These are phyloP conservation scores for Xylariaceae sp. DNA, from an alignment of 2,329 filamentous ascomycete genomes.

Conservation along the genomic window DNA sequence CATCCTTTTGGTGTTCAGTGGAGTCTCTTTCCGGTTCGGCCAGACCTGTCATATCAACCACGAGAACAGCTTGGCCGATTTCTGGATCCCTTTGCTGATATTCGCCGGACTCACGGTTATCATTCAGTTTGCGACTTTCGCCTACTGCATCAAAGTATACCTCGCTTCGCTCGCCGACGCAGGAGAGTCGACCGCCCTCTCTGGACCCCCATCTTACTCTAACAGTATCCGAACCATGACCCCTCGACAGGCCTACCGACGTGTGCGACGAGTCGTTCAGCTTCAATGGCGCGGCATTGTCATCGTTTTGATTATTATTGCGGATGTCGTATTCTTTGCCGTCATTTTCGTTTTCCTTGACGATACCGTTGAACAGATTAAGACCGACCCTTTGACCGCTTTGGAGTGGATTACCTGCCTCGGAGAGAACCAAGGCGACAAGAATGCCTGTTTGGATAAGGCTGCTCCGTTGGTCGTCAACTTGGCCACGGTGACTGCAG, in stretches of 20 bases:
- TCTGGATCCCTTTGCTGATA: conserved; percentile 79
- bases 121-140: conserved; percentile 64
- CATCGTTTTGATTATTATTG: conserved; percentile 83
- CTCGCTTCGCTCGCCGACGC: conserved; percentile 75
- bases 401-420: conserved; percentile 69
- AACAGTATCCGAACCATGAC: conserved; percentile 72
- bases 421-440: conserved; percentile 51
- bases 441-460: conserved; percentile 58
- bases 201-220: conserved; percentile 67
- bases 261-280: conserved; percentile 78
- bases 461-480: conserved; percentile 62
- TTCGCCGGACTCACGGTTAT: conserved; percentile 61
- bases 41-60: conserved; percentile 93
- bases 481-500: conserved; percentile 71
- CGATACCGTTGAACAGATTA: conserved; percentile 57
- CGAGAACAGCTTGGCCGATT: conserved; percentile 70
- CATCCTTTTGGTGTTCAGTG: conserved; percentile 74
- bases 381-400: conserved; percentile 50
- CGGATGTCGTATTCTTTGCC: conserved; percentile 90
- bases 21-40: conserved; percentile 91
- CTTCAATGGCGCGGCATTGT: conserved; percentile 92
- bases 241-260: conserved; percentile 80
- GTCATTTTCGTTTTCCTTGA: conserved; percentile 87
- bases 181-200: conserved; percentile 63
- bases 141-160: conserved; percentile 94